Percentiles rank a stretch among this genome's conserved stretches.
Conservation (phyloP, 257 asterid species). For the Solanum ahanhuiri region DNA sequence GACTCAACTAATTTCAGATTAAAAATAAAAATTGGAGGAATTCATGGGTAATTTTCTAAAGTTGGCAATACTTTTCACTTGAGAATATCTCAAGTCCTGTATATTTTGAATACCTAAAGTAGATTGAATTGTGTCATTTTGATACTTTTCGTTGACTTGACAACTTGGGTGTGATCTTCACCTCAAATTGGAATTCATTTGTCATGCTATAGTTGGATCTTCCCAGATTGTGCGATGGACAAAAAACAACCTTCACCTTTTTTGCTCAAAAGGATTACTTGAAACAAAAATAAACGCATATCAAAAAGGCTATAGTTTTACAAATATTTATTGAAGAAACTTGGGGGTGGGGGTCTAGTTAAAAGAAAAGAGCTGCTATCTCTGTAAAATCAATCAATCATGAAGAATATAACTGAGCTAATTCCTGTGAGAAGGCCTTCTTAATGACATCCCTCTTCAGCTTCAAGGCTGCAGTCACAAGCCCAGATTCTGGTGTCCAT, state of each 20-base stretch:
- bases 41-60: too few species aligned
- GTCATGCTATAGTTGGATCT: neutral
- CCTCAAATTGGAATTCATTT: neutral
- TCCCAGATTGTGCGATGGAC: neutral
- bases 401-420: constrained; percentile 48
- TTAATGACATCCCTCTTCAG: constrained; percentile 46
- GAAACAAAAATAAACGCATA: neutral
- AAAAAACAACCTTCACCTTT: neutral
- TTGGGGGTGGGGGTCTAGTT: neutral
- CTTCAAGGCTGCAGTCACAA: constrained; percentile 45
- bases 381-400: constrained; percentile 18
- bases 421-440: constrained; percentile 67
- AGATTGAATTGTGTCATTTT: too few species aligned
- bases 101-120: too few species aligned
- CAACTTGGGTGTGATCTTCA: too few species aligned
- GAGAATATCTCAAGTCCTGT: too few species aligned
- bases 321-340: neutral
- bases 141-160: too few species aligned
- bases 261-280: neutral
- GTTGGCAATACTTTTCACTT: too few species aligned
- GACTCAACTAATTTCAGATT: too few species aligned
- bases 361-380: neutral
- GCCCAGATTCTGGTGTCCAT: constrained; percentile 50
- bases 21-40: too few species aligned
- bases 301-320: neutral